Percentiles rank a stretch among this genome's conserved stretches.
These are phyloP conservation scores for Myriosclerotinia duriaeana DNA, from an alignment of 2,329 filamentous ascomycete genomes.

Conservation along the genomic window DNA sequence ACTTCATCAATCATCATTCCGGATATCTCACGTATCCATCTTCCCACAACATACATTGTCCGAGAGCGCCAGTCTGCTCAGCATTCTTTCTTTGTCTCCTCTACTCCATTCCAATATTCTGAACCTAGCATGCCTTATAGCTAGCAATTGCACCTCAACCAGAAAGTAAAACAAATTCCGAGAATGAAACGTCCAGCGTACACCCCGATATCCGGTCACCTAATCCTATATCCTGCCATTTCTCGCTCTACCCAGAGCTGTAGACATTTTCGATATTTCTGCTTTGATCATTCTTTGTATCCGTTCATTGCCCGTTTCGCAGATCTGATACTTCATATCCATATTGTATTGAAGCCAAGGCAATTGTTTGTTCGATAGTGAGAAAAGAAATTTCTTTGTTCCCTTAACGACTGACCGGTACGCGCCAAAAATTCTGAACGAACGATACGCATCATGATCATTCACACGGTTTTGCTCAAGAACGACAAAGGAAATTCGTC, in stretches of 20 bases:
- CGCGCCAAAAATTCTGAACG: background rate
- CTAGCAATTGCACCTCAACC: background rate
- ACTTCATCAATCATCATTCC: conserved; percentile 18
- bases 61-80: conserved; percentile 15
- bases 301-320: background rate
- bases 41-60: background rate
- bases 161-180: conserved; percentile 13
- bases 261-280: background rate
- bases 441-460: background rate
- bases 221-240: background rate
- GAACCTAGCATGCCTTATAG: background rate
- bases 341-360: conserved; percentile 1
- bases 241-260: conserved; percentile 9
- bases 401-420: background rate
- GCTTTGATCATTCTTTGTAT: background rate
- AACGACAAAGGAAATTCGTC: conserved; percentile 7
- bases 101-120: background rate
- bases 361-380: background rate
- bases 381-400: conserved; percentile 13
- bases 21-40: background rate
- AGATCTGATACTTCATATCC: background rate
- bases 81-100: background rate
- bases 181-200: conserved; percentile 36
- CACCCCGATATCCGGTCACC: conserved; percentile 24
- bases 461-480: conserved; percentile 7